phyloP scores from a whole-genome alignment of 1,139 yeast species.

The Pichia sp. region DNA sequence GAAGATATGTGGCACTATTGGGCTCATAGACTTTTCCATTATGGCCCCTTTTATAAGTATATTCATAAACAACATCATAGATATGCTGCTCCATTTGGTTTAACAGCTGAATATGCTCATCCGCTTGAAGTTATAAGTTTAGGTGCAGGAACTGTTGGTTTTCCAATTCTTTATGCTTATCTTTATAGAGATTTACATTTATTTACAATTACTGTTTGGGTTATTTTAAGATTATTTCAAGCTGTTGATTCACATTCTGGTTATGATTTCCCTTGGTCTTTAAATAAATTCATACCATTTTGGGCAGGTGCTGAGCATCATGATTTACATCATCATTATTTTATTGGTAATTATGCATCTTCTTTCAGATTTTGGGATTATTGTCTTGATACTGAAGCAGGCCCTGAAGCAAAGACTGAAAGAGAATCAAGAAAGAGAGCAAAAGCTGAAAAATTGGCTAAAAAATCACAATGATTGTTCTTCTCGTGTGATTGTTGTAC shows the following conservation, averaged over 20 bases:
- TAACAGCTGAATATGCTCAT: conserved; percentile 98
- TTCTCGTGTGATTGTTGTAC: too few species aligned
- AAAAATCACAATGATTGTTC: conserved; percentile 14
- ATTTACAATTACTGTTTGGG: conserved; percentile 82
- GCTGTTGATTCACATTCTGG: conserved; percentile 98
- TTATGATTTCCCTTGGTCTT: conserved; percentile 96
- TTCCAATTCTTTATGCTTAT: conserved; percentile 71
- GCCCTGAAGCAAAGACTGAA: conserved; percentile 57
- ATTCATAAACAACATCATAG: conserved; percentile 96
- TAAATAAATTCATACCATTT: conserved; percentile 83
- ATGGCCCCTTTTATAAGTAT: conserved; percentile 80
- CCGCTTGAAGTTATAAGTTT: conserved; percentile 88
- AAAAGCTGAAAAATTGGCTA: conserved; percentile 41
- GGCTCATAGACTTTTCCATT: conserved; percentile 86
- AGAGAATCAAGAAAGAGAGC: conserved; percentile 56
- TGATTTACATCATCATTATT: conserved; percentile 92
- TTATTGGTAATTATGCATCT: conserved; percentile 85
- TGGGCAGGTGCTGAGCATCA: conserved; percentile 99
- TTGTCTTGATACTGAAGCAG: conserved; percentile 77
- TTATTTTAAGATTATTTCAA: conserved; percentile 76
- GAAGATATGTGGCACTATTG: conserved; percentile 98
- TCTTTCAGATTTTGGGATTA: conserved; percentile 96
- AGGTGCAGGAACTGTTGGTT: conserved; percentile 94
- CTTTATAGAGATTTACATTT: conserved; percentile 67
- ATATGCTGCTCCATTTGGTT: conserved; percentile 96